Percentiles rank a stretch among this genome's conserved stretches.
Conservation (phyloP, 2,329 filamentous ascomycete species). For the Colletotrichum orchidophilum region DNA sequence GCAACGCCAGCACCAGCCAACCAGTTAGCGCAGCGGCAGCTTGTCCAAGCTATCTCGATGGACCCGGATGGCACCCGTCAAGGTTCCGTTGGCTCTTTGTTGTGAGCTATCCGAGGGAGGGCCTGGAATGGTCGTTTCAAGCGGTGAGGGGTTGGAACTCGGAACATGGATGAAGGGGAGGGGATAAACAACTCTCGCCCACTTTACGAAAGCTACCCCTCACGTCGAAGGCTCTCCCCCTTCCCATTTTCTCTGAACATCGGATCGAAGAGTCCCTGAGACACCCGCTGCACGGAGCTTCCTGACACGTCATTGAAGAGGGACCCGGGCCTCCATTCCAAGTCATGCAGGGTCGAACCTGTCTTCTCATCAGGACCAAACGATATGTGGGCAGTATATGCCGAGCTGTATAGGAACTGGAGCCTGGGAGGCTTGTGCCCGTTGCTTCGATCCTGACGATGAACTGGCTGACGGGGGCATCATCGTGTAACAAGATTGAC, state of each 20-base stretch:
- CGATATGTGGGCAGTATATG: neutral
- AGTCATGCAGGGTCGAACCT: conserved; percentile 12
- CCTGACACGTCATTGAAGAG: conserved; percentile 18
- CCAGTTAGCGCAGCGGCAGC: neutral
- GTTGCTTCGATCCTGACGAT: neutral
- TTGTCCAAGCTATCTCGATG: neutral
- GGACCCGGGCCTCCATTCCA: neutral
- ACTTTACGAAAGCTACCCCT: conserved; percentile 9
- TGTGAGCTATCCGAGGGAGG: neutral
- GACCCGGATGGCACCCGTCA: neutral
- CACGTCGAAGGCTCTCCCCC: neutral
- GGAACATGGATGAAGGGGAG: neutral
- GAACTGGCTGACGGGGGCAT: neutral
- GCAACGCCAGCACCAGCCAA: neutral
- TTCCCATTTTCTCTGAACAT: neutral
- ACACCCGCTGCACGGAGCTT: conserved; percentile 8
- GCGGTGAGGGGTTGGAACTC: neutral
- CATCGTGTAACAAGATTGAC: neutral
- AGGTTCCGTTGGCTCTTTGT: neutral
- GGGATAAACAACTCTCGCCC: neutral
- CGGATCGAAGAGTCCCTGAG: neutral
- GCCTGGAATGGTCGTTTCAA: neutral
- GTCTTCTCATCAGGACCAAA: neutral
- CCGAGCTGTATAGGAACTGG: neutral
- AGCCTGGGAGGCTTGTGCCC: neutral